These are phyloP conservation scores for Scheffersomyces cryptocercus DNA, from an alignment of 1,139 yeast genomes.

Conservation along the genomic window DNA sequence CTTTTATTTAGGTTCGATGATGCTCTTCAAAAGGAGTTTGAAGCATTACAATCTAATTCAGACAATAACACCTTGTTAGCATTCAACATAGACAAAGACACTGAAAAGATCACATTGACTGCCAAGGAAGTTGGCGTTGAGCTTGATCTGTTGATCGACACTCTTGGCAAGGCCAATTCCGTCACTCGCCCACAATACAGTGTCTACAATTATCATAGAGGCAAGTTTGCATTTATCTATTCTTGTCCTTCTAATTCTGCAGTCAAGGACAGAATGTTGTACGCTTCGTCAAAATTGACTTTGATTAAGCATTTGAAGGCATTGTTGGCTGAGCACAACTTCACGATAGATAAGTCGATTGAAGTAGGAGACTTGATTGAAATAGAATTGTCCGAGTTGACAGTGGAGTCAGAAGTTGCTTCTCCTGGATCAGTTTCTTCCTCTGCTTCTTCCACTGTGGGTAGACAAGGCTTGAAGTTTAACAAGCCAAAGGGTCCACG, in stretches of 20 bases:
- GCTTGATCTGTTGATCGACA: conserved; percentile 20
- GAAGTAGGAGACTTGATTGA: conserved; percentile 75
- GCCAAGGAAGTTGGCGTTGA: conserved; percentile 14
- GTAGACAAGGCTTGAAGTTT: conserved; percentile 33
- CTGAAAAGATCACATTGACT: conserved; percentile 30
- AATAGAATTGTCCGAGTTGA: conserved; percentile 46
- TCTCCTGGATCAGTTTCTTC: background rate
- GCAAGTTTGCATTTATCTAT: conserved; percentile 60
- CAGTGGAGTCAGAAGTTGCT: conserved; percentile 11
- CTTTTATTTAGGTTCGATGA: conserved; percentile 31
- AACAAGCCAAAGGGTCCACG: conserved; percentile 61
- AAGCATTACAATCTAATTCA: conserved; percentile 14
- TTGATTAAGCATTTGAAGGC: conserved; percentile 53
- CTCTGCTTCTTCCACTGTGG: conserved; percentile 11
- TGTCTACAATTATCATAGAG: conserved; percentile 43
- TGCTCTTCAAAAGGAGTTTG: conserved; percentile 24
- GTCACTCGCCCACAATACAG: conserved; percentile 52
- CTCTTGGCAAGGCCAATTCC: conserved; percentile 16
- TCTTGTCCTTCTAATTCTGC: conserved; percentile 90
- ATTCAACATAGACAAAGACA: conserved; percentile 31
- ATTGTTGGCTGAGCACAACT: conserved; percentile 23
- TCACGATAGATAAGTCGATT: conserved; percentile 39
- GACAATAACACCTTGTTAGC: conserved; percentile 22
- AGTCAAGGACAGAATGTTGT: conserved; percentile 89
- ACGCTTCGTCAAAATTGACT: conserved; percentile 80